phyloP scores from a whole-genome alignment of 805 yeast genomes.

The Lipomyces sp. region DNA sequence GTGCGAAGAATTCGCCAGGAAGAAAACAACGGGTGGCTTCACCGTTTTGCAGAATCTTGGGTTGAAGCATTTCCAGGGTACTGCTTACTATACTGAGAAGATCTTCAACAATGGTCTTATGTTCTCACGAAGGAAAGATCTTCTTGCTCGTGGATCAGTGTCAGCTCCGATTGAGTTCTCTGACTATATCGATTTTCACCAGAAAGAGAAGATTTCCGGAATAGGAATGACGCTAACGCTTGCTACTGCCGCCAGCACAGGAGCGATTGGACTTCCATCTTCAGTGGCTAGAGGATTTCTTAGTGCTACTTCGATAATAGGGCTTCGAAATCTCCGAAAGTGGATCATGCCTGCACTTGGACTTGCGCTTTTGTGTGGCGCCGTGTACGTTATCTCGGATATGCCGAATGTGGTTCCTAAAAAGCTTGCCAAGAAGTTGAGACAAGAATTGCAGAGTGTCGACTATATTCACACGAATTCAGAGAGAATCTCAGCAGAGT shows the following conservation, averaged over 20 bases:
- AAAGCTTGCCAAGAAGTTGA: constrained; percentile 75
- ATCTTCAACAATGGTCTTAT: constrained; percentile 73
- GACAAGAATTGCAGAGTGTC: constrained; percentile 60
- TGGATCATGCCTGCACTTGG: constrained; percentile 60
- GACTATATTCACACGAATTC: constrained; percentile 84
- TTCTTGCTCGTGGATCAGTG: constrained; percentile 47
- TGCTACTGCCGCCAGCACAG: constrained; percentile 36
- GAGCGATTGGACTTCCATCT: constrained; percentile 29
- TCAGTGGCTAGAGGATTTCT: constrained; percentile 17
- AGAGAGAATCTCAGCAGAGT: constrained; percentile 77
- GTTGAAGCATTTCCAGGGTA: constrained; percentile 59
- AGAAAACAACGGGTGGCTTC: constrained; percentile 63
- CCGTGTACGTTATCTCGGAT: constrained; percentile 72
- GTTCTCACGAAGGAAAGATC: constrained; percentile 78
- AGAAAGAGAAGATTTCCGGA: constrained; percentile 31
- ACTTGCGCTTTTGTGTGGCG: constrained; percentile 57
- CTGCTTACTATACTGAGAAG: constrained; percentile 59
- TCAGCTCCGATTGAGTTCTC: constrained; percentile 59
- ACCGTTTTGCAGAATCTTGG: constrained; percentile 67
- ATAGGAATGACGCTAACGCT: constrained; percentile 36
- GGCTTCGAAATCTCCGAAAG: constrained; percentile 42
- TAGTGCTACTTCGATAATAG: constrained; percentile 18
- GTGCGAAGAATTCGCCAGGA: constrained; percentile 73
- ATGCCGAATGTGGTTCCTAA: constrained; percentile 88
- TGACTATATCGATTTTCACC: constrained; percentile 71